These are phyloP conservation scores for Beauveria brongniartii DNA, from an alignment of 2,329 filamentous ascomycete species.

Conservation along the genomic window DNA sequence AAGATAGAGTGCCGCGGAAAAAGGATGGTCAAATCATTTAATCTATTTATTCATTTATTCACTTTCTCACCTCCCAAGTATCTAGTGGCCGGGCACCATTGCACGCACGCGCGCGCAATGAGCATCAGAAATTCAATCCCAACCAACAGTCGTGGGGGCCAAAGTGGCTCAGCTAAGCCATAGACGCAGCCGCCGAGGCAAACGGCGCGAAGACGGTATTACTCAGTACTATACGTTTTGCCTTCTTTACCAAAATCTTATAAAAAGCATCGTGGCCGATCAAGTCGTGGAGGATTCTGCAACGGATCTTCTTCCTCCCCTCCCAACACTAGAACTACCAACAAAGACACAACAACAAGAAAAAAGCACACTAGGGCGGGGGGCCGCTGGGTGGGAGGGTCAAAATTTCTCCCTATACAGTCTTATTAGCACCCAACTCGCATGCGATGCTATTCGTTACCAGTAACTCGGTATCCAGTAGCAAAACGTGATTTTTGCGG, in stretches of 20 bases:
- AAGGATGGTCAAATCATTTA: too few relatives aligned
- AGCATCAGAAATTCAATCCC: neutral
- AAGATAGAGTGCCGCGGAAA: neutral
- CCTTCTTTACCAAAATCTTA: neutral
- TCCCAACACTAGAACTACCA: neutral
- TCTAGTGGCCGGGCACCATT: neutral
- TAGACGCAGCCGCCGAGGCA: neutral
- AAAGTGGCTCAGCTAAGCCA: neutral
- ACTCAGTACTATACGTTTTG: neutral
- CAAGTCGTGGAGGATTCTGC: too few relatives aligned
- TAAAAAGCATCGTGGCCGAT: too few relatives aligned
- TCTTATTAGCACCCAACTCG: constrained; percentile 5
- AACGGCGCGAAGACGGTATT: neutral
- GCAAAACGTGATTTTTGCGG: neutral
- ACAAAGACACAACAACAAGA: neutral
- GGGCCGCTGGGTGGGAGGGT: neutral
- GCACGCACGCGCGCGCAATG: too few relatives aligned
- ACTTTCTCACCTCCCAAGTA: neutral
- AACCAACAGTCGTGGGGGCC: neutral
- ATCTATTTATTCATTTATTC: neutral
- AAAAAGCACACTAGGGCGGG: neutral
- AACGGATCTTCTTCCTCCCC: too few relatives aligned
- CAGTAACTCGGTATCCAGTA: neutral
- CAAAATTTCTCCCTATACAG: neutral
- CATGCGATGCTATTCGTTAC: constrained; percentile 4